A percentile compares a stretch with the other conserved stretches of the same genome.
These are phyloP conservation scores for Alternaria ethzedia DNA, from an alignment of 2,329 filamentous ascomycete species.

Conservation along the genomic window DNA sequence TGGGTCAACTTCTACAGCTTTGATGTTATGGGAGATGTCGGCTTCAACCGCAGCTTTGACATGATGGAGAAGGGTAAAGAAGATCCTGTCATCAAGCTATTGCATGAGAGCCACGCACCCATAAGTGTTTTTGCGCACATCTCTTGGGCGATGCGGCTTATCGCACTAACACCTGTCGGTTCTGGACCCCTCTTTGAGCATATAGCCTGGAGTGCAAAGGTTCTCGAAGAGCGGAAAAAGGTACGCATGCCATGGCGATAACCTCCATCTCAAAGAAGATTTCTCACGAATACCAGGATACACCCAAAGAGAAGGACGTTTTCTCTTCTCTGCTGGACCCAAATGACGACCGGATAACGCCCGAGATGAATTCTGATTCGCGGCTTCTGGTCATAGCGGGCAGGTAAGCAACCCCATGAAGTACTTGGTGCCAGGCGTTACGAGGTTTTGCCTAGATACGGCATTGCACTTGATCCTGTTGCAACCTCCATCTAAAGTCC, in stretches of 20 bases:
- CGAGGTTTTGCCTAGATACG: background rate
- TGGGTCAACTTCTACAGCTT: conserved; percentile 53
- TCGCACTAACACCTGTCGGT: conserved; percentile 22
- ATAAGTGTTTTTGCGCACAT: conserved; percentile 31
- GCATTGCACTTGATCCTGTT: background rate
- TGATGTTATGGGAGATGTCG: conserved; percentile 58
- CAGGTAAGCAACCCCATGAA: conserved; percentile 24
- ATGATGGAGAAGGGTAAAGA: conserved; percentile 44
- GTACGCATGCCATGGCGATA: conserved; percentile 6
- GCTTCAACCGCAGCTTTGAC: conserved; percentile 51
- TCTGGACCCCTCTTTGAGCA: conserved; percentile 31
- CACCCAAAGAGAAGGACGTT: conserved; percentile 37
- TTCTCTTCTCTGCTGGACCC: conserved; percentile 33
- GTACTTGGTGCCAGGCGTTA: background rate
- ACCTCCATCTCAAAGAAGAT: too few relatives aligned
- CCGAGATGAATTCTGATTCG: conserved; percentile 33
- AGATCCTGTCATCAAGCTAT: conserved; percentile 31
- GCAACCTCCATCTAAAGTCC: background rate
- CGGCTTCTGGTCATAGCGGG: conserved; percentile 39
- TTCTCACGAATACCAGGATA: conserved; percentile 16
- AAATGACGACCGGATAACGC: conserved; percentile 26
- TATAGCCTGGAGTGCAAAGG: conserved; percentile 31
- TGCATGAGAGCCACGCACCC: conserved; percentile 34
- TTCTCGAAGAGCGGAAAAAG: conserved; percentile 35
- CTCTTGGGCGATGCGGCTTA: conserved; percentile 27